These are phyloP conservation scores for Rhodotorula graminis DNA, from an alignment of 768 basidiomycete species.

Conservation along the genomic window DNA sequence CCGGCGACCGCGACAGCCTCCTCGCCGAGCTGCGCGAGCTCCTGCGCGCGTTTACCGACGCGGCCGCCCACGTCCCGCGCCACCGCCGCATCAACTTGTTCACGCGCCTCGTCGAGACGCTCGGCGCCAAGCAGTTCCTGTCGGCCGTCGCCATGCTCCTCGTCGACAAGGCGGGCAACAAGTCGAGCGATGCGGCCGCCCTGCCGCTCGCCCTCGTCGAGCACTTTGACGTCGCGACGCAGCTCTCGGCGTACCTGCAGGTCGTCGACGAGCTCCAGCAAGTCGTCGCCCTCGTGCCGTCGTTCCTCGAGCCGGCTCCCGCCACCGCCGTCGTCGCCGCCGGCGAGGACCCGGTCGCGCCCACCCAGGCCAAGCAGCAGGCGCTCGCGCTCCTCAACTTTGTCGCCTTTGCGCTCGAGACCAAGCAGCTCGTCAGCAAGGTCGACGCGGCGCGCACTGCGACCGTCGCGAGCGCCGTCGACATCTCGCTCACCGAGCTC, in stretches of 20 bases:
- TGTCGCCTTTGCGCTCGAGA: constrained; percentile 45
- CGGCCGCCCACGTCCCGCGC: constrained; percentile 81
- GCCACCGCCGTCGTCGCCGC: too few relatives aligned
- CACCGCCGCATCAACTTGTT: constrained; percentile 91
- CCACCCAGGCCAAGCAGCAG: constrained; percentile 16
- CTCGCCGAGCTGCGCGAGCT: constrained; percentile 54
- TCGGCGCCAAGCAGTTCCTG: constrained; percentile 75
- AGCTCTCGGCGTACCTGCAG: constrained; percentile 56
- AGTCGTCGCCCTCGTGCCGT: constrained; percentile 49
- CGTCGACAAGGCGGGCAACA: constrained; percentile 69
- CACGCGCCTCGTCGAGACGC: constrained; percentile 72
- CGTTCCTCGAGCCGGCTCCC: constrained; percentile 23
- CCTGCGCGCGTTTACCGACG: constrained; percentile 86
- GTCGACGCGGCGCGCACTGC: constrained; percentile 34
- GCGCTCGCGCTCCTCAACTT: constrained; percentile 66
- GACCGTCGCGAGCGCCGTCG: constrained; percentile 18
- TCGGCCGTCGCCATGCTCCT: constrained; percentile 77
- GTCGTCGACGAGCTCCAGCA: constrained; percentile 64
- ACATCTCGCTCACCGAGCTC: constrained; percentile 35
- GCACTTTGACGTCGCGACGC: constrained; percentile 40
- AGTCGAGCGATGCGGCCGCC: constrained; percentile 55
- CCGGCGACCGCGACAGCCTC: constrained; percentile 58
- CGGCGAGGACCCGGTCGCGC: not conserved
- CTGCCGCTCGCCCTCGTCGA: constrained; percentile 60
- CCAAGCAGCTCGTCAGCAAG: constrained; percentile 40